A percentile compares a stretch with the other conserved stretches of the same genome.
These are phyloP conservation scores for Lichtheimia corymbifera DNA, from an alignment of 371 early-diverging fungal species.

Conservation along the genomic window DNA sequence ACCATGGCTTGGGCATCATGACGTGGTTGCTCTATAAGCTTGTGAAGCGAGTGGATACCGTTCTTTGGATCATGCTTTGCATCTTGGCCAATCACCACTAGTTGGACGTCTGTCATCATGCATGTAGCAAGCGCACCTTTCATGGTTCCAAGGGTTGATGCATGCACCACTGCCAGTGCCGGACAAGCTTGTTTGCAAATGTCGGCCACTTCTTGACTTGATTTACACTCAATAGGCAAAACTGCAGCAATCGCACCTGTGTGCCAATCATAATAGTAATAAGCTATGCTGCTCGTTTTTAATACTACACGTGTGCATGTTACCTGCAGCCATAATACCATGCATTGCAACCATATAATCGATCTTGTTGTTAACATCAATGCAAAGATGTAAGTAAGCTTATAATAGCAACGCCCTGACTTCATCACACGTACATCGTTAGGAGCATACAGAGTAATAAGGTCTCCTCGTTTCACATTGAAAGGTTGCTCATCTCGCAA, in stretches of 20 bases:
- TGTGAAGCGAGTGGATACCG: neutral
- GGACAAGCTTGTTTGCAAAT: neutral
- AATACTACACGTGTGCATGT: neutral
- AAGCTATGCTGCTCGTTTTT: neutral
- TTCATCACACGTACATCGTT: too few species aligned
- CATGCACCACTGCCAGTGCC: neutral
- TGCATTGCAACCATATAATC: neutral
- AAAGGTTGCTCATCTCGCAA: too few species aligned
- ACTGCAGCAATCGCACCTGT: neutral
- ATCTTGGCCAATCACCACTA: neutral
- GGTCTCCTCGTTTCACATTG: too few species aligned
- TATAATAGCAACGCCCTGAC: too few species aligned
- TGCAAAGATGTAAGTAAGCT: too few species aligned
- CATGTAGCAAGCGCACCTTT: neutral
- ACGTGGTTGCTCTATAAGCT: neutral
- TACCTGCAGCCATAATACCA: constrained; percentile 2
- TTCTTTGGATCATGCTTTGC: neutral
- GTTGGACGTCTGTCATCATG: neutral
- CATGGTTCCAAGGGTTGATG: neutral
- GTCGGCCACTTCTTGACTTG: neutral
- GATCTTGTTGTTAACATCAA: neutral
- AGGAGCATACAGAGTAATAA: too few species aligned
- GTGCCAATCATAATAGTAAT: neutral
- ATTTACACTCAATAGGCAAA: neutral
- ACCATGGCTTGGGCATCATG: neutral